Evolutionary conservation across 306 rosid species (phyloP), one percentile per base, ranked within the genome.

Genomic region (Abrus precatorius): DNA sequence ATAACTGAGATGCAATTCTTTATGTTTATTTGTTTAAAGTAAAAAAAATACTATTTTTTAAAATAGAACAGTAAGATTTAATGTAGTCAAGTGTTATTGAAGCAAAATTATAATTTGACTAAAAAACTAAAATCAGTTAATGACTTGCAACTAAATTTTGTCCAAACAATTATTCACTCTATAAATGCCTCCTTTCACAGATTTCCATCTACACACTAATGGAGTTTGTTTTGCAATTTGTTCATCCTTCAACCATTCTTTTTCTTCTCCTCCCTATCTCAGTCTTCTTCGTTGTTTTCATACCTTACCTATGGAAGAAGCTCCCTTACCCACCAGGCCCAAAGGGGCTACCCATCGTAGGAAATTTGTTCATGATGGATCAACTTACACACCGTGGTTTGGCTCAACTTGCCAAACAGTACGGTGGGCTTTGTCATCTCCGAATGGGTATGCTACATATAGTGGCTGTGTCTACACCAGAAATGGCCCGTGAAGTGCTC

Each of bases 401-500:
- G 0, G 87, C 88, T 1, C 27, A 12, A 1, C 68, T 85, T 0
- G 83, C 86, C 13, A 5, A 86, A 29, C 3, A n/a, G 5, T 85
- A 85, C 2, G 91, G 93, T 9, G 89, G 91, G 0, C 75, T 92
- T 20, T 66, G 86, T 74, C 89, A 93, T 69, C 87, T 93, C 12
- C 83, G 79, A 13, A 88, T 93, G 85, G 97, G 97, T 7, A 74
- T 68, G 33, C 50, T 86, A 6, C 87, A 93, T 86, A 93, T 89
- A 79, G 87, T 89, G 1, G 82, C 86, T 0, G 33, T 93, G 6
- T 85, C 95, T 1, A 81, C 79, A 41, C 84, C 97, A 0, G 90
- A 91, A 0, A 54, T 85, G 41, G 97, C 97, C 1, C 92, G 94
- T 0, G 86, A 92, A 65, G 95, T 89, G 1, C 95, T 91, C 41